Conservation (phyloP, 164 flowering plant species). For the Nymphaea colorata region DNA sequence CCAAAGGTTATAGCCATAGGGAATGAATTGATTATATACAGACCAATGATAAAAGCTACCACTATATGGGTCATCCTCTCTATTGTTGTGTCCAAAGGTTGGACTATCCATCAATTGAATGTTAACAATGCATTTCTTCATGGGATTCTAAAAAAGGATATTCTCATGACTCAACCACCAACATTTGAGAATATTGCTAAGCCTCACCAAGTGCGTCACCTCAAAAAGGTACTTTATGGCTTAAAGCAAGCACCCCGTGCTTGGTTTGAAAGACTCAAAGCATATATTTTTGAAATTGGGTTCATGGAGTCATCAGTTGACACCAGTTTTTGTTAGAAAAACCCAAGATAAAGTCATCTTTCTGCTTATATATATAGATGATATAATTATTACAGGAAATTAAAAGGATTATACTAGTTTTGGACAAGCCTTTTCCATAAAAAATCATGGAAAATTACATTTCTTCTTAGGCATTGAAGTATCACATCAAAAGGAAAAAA, state of each 20-base stretch:
- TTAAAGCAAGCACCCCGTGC: slow-evolving; percentile 1
- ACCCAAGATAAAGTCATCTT: not conserved
- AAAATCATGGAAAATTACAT: not conserved
- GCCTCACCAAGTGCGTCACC: not conserved
- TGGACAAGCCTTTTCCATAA: not conserved
- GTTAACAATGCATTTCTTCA: not conserved
- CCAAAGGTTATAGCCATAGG: not conserved
- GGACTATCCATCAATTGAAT: not conserved
- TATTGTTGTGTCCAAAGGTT: not conserved
- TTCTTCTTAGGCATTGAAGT: slow-evolving; percentile 1
- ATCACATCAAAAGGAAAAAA: not conserved
- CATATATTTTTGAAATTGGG: not conserved
- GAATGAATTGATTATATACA: not conserved
- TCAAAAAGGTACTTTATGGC: slow-evolving; percentile 2
- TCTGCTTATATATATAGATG: not conserved
- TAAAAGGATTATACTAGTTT: too few species aligned
- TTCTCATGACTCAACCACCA: slow-evolving; percentile 1
- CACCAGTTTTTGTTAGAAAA: not conserved
- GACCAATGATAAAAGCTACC: not conserved
- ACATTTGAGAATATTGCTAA: not conserved
- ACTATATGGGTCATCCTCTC: not conserved
- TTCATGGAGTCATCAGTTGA: not conserved
- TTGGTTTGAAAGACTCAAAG: not conserved
- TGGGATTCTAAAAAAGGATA: not conserved
- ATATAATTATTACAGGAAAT: too few species aligned